Evolutionary conservation across 192 early-diverging fungal species (phyloP).

Genomic region (Geosiphon pyriformis): DNA sequence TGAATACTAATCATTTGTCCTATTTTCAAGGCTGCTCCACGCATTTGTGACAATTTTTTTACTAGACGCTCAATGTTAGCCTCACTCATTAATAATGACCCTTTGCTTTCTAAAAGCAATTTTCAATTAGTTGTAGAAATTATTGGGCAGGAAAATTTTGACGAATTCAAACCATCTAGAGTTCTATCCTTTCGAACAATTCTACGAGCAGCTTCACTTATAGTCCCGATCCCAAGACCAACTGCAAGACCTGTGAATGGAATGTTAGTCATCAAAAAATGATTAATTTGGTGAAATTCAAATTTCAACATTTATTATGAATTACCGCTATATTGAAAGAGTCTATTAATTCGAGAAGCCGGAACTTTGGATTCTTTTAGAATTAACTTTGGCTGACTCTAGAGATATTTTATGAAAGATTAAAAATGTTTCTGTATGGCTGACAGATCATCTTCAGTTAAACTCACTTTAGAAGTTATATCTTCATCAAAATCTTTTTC

Average conservation of each 20-base stretch:
- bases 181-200: conserved; percentile 45
- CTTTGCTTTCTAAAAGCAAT: conserved; percentile 24
- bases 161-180: conserved; percentile 2
- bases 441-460: background rate
- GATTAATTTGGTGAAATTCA: background rate
- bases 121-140: background rate
- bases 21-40: conserved; percentile 94
- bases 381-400: background rate
- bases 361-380: conserved; percentile 64
- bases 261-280: conserved; percentile 9
- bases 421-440: background rate
- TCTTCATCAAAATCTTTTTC: background rate
- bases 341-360: conserved; percentile 63
- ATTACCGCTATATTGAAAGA: conserved; percentile 77
- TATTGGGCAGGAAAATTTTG: background rate
- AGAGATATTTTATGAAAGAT: background rate
- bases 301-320: background rate
- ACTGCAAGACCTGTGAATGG: conserved; percentile 51
- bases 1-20: conserved; percentile 98
- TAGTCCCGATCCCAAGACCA: conserved; percentile 65
- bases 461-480: background rate
- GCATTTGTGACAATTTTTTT: conserved; percentile 80
- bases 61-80: conserved; percentile 86
- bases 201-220: conserved; percentile 59
- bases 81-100: conserved; percentile 61